Evolutionary conservation across 2,329 filamentous ascomycete species (phyloP).

Genomic region (Davidsoniella virescens): DNA sequence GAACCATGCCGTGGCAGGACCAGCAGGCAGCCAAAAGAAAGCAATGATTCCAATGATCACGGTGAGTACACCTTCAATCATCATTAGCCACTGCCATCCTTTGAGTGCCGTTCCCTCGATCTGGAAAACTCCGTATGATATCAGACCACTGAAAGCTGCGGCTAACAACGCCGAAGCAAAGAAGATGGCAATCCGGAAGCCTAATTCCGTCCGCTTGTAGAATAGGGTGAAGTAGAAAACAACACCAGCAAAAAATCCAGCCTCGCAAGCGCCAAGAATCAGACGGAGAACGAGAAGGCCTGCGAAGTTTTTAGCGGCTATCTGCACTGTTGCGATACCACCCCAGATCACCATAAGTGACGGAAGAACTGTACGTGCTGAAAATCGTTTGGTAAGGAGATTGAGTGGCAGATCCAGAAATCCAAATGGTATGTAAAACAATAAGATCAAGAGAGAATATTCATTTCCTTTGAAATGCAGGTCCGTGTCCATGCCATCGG

Average conservation of each 20-base stretch:
- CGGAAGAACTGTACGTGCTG: constrained; percentile 18
- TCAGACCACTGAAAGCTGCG: constrained; percentile 51
- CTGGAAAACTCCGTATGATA: constrained; percentile 46
- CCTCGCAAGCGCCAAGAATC: constrained; percentile 33
- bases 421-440: constrained; percentile 35
- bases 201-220: constrained; percentile 50
- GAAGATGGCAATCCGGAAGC: constrained; percentile 41
- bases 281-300: constrained; percentile 33
- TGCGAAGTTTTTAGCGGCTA: constrained; percentile 30
- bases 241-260: constrained; percentile 35
- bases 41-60: constrained; percentile 20
- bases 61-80: constrained; percentile 42
- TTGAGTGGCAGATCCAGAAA: constrained; percentile 33
- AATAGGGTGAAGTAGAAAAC: constrained; percentile 31
- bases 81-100: constrained; percentile 56
- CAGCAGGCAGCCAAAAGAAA: constrained; percentile 24
- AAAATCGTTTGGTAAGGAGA: constrained; percentile 30
- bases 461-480: constrained; percentile 36
- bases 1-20: constrained; percentile 29
- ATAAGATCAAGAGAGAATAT: constrained; percentile 24
- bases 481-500: constrained; percentile 31
- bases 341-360: constrained; percentile 32
- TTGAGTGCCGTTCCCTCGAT: constrained; percentile 32
- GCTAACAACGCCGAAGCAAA: constrained; percentile 47
- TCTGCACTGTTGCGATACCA: constrained; percentile 29